Evolutionary conservation across 2,329 filamentous ascomycete species (phyloP).

Genomic region (Fusarium odoratissimum): DNA sequence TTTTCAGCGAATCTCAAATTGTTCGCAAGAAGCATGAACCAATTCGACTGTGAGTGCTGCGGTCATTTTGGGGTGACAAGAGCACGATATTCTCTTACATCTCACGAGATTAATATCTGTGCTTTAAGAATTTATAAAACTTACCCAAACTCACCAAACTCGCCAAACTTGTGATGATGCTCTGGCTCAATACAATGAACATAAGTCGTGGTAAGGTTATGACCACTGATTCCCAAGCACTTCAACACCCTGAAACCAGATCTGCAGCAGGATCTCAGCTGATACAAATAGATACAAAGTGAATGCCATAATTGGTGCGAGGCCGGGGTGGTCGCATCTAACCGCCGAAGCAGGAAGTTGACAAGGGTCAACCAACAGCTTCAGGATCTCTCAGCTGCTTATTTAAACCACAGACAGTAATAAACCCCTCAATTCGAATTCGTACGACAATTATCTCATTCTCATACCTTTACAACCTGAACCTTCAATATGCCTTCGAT

Average conservation of each 20-base stretch:
- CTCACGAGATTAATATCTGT: too few species aligned
- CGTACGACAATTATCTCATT: background rate
- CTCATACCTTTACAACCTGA: background rate
- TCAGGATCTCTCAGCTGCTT: background rate
- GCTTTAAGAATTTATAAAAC: too few species aligned
- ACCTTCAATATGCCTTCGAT: background rate
- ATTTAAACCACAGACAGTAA: background rate
- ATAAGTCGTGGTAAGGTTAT: too few species aligned
- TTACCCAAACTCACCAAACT: too few species aligned
- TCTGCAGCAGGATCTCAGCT: background rate
- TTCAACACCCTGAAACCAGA: background rate
- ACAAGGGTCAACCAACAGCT: constrained; percentile 7
- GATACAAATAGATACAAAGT: background rate
- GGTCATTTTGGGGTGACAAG: too few species aligned
- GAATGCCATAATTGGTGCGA: background rate
- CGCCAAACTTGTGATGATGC: too few species aligned
- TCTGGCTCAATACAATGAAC: too few species aligned
- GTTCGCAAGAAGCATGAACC: background rate
- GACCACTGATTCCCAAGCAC: too few species aligned
- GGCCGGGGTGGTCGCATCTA: background rate
- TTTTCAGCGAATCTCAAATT: background rate
- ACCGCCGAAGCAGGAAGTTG: background rate
- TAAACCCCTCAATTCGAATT: background rate
- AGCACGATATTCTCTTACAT: too few species aligned
- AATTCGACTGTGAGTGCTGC: too few species aligned